Percentiles rank a stretch among this genome's conserved stretches.
phyloP scores from a whole-genome alignment of 164 flowering plant genomes.

The Hamamelis virginiana region DNA sequence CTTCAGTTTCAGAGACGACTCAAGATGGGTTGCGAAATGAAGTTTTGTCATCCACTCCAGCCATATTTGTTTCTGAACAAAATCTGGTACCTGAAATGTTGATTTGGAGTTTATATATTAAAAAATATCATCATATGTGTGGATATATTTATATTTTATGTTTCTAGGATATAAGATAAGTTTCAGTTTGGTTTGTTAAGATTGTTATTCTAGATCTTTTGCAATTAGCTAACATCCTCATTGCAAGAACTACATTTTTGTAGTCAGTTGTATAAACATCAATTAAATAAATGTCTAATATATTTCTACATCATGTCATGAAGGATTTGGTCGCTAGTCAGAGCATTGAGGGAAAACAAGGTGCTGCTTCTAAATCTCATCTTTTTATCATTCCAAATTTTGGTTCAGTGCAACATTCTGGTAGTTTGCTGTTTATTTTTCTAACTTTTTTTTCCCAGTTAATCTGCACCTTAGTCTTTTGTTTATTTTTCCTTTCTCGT shows the following conservation, averaged over 20 bases:
- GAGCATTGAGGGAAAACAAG: conserved; percentile 16
- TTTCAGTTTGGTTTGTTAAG: neutral
- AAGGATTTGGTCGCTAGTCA: conserved; percentile 32
- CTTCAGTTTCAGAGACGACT: conserved; percentile 21
- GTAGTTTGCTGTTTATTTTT: neutral
- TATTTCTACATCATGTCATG: conserved; percentile 12
- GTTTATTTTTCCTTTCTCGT: too few species aligned
- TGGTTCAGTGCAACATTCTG: conserved; percentile 8
- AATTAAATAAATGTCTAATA: neutral
- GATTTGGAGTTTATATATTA: neutral
- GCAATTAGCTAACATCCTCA: too few species aligned
- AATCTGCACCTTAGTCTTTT: neutral
- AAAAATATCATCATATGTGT: neutral
- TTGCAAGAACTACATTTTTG: neutral
- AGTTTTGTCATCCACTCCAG: conserved; percentile 13
- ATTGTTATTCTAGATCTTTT: too few species aligned
- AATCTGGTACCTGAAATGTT: conserved; percentile 29
- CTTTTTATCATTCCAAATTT: conserved; percentile 8
- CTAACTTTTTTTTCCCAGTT: neutral
- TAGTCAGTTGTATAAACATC: neutral
- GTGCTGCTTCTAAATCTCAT: conserved; percentile 3
- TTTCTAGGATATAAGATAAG: neutral
- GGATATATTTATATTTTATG: neutral
- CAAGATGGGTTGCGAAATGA: conserved; percentile 20
- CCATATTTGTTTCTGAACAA: conserved; percentile 14